These are phyloP conservation scores for Phaeotremella skinneri DNA, from an alignment of 768 basidiomycete species.

Conservation along the genomic window DNA sequence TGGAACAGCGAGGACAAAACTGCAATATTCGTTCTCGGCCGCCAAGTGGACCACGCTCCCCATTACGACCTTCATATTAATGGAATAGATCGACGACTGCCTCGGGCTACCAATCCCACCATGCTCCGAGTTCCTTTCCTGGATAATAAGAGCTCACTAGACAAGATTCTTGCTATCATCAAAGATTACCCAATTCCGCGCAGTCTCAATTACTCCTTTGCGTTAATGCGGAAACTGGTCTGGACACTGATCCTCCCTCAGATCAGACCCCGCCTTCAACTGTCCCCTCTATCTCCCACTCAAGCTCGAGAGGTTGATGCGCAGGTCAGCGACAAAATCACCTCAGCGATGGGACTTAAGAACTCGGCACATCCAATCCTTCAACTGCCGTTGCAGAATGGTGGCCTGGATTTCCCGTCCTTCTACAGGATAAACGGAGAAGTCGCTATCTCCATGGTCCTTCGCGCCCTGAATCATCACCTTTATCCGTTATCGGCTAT, in stretches of 20 bases:
- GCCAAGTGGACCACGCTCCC: background rate
- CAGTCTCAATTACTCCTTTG: background rate
- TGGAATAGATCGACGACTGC: background rate
- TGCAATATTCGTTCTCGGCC: conserved; percentile 11
- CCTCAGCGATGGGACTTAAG: background rate
- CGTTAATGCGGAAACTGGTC: conserved; percentile 7
- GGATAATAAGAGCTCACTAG: background rate
- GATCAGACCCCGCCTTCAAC: conserved; percentile 7
- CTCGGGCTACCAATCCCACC: background rate
- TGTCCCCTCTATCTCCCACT: conserved; percentile 9
- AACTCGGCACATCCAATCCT: conserved; percentile 1
- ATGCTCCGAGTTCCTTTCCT: conserved; percentile 5
- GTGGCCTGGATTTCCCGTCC: conserved; percentile 21
- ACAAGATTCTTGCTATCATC: conserved; percentile 8
- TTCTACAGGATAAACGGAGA: conserved; percentile 19
- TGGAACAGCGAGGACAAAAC: conserved; percentile 23
- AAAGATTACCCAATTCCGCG: conserved; percentile 6
- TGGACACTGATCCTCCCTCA: conserved; percentile 10
- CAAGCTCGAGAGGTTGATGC: conserved; percentile 8
- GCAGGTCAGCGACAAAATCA: conserved; percentile 17
- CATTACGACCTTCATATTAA: background rate
- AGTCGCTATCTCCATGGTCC: conserved; percentile 5
- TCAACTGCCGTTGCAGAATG: conserved; percentile 4
- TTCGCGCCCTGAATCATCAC: conserved; percentile 22
- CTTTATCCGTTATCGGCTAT: conserved; percentile 4